Base-by-base conservation (phyloP, 129 eudicot species). In the Tagetes patula region DNA sequence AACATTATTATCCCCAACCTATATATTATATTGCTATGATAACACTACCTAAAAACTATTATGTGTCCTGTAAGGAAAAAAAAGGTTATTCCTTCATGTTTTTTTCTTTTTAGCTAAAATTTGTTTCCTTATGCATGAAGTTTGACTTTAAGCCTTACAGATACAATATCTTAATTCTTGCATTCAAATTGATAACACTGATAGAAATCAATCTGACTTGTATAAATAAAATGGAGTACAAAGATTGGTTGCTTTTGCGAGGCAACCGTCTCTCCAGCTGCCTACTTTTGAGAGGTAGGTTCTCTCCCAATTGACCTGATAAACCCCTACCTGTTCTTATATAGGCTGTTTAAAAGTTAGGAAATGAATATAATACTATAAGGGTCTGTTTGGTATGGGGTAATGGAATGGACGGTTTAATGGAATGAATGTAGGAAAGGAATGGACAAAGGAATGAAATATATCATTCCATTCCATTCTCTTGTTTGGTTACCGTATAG, bases 11-110 rank as follows among this genome's bases (percentile, higher is more conserved):
- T 38, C 52, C 3, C 40, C 62, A 3, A 68, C 27, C 30, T 46
- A 11, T 65, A 6, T 67, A 31, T 27, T 78, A 66, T 80, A 67
- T 66, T 38, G 42, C 3, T 27, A 59, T 70, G 49, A n/a, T 42
- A 10, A 43, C 41, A 70, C 46, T 41, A 63, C 43, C 5, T 46
- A 46, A 58, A 52, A 38, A 33, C 34, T 65, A 49, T 4, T 5
- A 32, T 65, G 49, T 53, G 79, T 11, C 11, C 65, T 40, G 41
- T 54, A 8, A 50, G 1, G 9, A 30, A 65, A 2, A 3, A 38
- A 33, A 8, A 8, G 8, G 63, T 38, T 27, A 41, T 40, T 55
- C 38, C 12, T 72, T n/a, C 41, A 60, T 12, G 20, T 60, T 13
- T 4, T 37, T 1, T 56, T 8, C 13, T 34, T 34, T 60, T 33